Evolutionary conservation across 2,329 filamentous ascomycete species (phyloP), one percentile per base, ranked within the genome.

Genomic region (Aspergillus proliferans): DNA sequence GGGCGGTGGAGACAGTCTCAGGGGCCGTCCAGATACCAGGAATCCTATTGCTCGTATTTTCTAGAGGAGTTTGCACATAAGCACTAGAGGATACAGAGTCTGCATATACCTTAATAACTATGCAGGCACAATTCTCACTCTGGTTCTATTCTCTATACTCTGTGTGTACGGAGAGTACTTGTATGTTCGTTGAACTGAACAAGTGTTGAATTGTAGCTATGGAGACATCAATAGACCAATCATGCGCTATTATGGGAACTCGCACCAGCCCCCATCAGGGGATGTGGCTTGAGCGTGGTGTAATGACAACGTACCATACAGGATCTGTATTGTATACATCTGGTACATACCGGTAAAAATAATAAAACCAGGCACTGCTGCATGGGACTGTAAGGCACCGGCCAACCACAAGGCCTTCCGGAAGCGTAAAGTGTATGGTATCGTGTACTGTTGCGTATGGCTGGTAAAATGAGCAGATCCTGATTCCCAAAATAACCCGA

Each of bases 401-500:
- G 26, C 26, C 26, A 30, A 30, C 26, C 26, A 30, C 26, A 30
- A 30, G 26, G 26, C 7, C 26, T 30, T 30, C 26, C 26, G 26
- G 10, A 30, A 30, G 10, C 26, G 26, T 30, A 30, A 12, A 2
- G 26, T 22, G 26, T 30, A 30, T 30, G 10, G 14, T n/a, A 36
- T n/a, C 22, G 22, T 22, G 22, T 22, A 22, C 22, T 22, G 22
- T 22, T 22, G 22, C 22, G 14, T n/a, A 36, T n/a, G 34, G 10
- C 10, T 4, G 14, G 34, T 36, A 36, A 36, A n/a, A n/a, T 18
- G 14, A 36, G 51, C 48, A 55, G 50, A 52, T 54, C 48, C 51
- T 53, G 52, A 52, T 55, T 60, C 38, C 59, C 59, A 63, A 64
- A 64, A 64, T 64, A 63, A 61, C 56, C 57, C 59, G 58, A 49